Percentiles rank a stretch among this genome's conserved stretches.
Evolutionary conservation across 2,329 filamentous ascomycete genomes (phyloP).

Genomic region (Alternaria hordeiaustralica): DNA sequence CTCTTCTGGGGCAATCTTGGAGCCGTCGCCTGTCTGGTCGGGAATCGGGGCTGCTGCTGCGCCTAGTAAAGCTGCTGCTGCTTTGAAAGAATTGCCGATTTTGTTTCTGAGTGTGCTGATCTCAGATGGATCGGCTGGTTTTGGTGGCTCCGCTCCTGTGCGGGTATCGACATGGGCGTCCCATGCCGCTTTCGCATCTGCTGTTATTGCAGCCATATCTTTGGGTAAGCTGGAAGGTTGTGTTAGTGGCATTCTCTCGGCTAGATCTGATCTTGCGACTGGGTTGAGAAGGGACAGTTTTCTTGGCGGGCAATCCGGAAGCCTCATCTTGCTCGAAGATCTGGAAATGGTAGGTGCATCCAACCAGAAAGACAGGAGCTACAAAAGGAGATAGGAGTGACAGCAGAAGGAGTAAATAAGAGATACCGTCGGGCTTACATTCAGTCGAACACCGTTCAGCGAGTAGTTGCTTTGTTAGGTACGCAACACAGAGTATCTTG

Average conservation of each 20-base stretch:
- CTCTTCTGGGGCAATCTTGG: conserved; percentile 44
- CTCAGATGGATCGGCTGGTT: conserved; percentile 40
- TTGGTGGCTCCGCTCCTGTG: conserved; percentile 36
- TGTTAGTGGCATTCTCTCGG: not conserved
- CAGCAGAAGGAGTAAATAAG: not conserved
- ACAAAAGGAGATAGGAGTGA: not conserved
- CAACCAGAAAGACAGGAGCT: not conserved
- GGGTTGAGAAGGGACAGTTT: not conserved
- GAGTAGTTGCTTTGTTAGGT: not conserved
- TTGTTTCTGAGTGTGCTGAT: conserved; percentile 40
- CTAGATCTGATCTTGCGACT: not conserved
- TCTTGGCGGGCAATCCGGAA: not conserved
- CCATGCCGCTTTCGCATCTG: conserved; percentile 34
- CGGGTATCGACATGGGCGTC: conserved; percentile 42
- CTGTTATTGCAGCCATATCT: conserved; percentile 16
- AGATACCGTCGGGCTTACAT: not conserved
- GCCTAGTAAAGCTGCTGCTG: conserved; percentile 35
- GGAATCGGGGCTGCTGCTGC: conserved; percentile 40
- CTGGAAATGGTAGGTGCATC: not conserved
- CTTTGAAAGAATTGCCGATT: conserved; percentile 38
- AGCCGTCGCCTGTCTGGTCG: conserved; percentile 53
- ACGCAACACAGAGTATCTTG: not conserved
- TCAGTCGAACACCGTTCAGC: not conserved
- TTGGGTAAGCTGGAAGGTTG: not conserved
- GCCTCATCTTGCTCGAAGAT: not conserved